These are phyloP conservation scores for Lachnellula occidentalis DNA, from an alignment of 2,329 filamentous ascomycete species.

Conservation along the genomic window DNA sequence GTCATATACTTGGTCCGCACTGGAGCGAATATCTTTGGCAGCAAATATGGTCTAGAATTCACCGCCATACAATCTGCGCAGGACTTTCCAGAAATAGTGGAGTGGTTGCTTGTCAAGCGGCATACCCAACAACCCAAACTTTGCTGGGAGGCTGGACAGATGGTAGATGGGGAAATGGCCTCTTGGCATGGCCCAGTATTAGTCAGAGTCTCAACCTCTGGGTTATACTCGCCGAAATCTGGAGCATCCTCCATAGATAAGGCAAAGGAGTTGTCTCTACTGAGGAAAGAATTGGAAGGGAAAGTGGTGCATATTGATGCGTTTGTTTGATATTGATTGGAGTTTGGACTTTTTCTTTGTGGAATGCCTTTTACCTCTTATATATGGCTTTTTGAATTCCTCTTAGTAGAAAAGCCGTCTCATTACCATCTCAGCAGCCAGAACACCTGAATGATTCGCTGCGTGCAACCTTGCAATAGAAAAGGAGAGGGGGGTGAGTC, in stretches of 20 bases:
- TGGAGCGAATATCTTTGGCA: not conserved
- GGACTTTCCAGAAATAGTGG: not conserved
- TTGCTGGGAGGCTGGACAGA: not conserved
- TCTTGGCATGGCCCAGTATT: not conserved
- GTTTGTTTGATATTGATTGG: not conserved
- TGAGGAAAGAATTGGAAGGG: not conserved
- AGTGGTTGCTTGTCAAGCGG: conserved; percentile 1
- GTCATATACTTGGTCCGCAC: not conserved
- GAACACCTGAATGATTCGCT: too few relatives aligned
- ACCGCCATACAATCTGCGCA: not conserved
- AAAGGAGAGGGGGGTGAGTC: too few relatives aligned
- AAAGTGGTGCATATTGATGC: not conserved
- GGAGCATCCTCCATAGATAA: not conserved
- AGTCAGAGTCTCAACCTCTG: not conserved
- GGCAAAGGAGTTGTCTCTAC: not conserved
- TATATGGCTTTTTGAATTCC: too few relatives aligned
- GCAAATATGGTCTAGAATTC: not conserved
- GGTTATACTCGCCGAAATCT: not conserved
- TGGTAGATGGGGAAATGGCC: not conserved
- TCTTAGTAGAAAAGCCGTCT: too few relatives aligned
- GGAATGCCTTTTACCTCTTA: too few relatives aligned
- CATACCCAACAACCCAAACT: not conserved
- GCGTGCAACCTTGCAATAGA: too few relatives aligned
- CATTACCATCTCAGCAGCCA: too few relatives aligned
- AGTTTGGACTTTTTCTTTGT: too few relatives aligned